Evolutionary conservation across 768 basidiomycete genomes (phyloP), one percentile per base, ranked within the genome.

Genomic region (Tulasnella sp.): DNA sequence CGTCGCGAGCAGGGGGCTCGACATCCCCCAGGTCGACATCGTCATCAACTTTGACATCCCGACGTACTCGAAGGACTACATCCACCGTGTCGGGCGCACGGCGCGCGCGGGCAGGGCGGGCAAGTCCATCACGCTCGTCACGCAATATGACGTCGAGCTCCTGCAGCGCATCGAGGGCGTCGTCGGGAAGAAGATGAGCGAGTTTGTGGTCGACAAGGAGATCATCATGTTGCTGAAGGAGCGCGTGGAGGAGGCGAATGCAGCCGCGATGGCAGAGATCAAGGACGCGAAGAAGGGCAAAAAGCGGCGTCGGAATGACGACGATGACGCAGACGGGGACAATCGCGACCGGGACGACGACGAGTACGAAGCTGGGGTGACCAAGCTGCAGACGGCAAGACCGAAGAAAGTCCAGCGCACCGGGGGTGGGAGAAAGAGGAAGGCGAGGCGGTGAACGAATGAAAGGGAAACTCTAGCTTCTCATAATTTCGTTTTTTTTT

Each of bases 31-130:
- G 25, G 96, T 99, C 36, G 96, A 99, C 66, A 74, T 93, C 34
- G 93, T 99, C 57, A 88, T 99, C 70, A 99, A 99, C 71, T 99
- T 89, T 68, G 93, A 96, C 69, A 85, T 97, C 61, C 96, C 96
- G 1, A 89, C 89, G 0, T 89, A 98, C 68, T 97, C 93, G 14
- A 98, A 99, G 73, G 96, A 98, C 69, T 99, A 99, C 70, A 96
- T 99, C 49, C 96, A 99, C 67, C 82, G 96, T 41, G 96, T 99
- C 8, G 96, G 96, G 36, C 81, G 96, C 57, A 99, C 96, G 31
- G 96, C 96, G 5, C 85, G 96, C 66, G 96, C 96, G 2, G 96
- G 96, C n/a, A 81, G 96, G 40, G 82, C 91, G 1, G 96, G 96
- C 41, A 97, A 97, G 72, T 84, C 89, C 1, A 86, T 99, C 64